Evolutionary conservation across 306 rosid species (phyloP), one percentile per base, ranked within the genome.

Genomic region (Pachyrhizus erosus): DNA sequence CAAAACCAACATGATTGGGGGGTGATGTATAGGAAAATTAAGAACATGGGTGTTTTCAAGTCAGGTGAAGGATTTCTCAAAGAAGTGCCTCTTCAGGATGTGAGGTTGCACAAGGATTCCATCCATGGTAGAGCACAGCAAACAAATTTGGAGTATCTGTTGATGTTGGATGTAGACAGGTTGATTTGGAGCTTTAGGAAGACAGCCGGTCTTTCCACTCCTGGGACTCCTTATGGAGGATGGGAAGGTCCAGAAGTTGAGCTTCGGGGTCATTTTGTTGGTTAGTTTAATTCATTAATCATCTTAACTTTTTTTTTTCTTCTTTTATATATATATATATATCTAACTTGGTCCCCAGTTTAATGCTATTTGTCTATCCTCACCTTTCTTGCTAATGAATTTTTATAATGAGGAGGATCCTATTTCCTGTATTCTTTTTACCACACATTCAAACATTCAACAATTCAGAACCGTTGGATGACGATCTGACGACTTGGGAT

Each of bases 201-300:
- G 58, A 95, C 93, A 0, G 97, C 99, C 23, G 96, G 89, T 82
- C 82, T 95, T 77, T 49, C 92, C 15, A 91, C 96, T 9, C 92
- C 91, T n/a, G 97, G 93, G 1, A 73, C 18, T 21, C 89, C 97
- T 33, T 91, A 91, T 75, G 75, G 66, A 7, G 98, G 93, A 0
- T 95, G 98, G 99, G 99, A 95, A 81, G 80, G 0, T 3, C 76
- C 94, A 3, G 1, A 3, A 12, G 0, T 15, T 62, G 99, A 95
- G 82, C 97, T 95, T 39, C 89, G 99, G 20, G 99, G 99, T 40
- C 99, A 95, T 86, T 95, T 93, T 83, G 98, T 95, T 69, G 99
- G 98, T 95, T 40, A 70, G 85, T 88, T 78, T 51, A 18, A 48
- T 48, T 77, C 60, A 43, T 79, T 40, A 4, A 60, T 78, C 26